Evolutionary conservation across 345 rosid genomes (phyloP).

Genomic region (Isatis tinctoria): DNA sequence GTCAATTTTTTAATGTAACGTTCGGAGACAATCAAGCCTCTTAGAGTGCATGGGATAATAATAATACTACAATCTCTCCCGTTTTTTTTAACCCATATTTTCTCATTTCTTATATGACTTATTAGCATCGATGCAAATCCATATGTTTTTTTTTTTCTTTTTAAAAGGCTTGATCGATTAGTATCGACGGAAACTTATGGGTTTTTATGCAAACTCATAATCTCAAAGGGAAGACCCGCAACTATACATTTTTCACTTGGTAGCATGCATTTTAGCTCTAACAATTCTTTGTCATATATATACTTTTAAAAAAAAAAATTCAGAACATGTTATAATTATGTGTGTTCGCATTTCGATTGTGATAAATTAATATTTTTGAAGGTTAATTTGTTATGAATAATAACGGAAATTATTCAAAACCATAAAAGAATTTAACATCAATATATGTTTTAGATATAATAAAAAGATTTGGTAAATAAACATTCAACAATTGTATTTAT

Average conservation of each 20-base stretch:
- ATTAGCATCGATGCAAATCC: not conserved
- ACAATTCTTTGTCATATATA: not conserved
- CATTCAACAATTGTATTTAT: not conserved
- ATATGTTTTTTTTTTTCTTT: not conserved
- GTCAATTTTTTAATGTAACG: constrained; percentile 8
- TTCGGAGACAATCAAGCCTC: constrained; percentile 14
- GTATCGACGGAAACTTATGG: not conserved
- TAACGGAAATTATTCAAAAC: not conserved
- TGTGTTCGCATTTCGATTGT: not conserved
- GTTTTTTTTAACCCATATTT: not conserved
- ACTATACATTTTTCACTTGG: not conserved
- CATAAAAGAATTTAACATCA: not conserved
- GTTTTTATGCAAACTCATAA: not conserved
- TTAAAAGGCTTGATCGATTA: no score
- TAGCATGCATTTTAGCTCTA: not conserved
- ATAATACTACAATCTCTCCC: not conserved
- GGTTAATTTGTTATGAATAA: not conserved
- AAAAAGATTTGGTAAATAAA: no score
- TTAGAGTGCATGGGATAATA: not conserved
- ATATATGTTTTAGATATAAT: not conserved
- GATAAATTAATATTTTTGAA: not conserved
- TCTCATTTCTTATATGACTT: not conserved
- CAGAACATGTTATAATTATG: not conserved
- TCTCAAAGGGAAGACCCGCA: not conserved
- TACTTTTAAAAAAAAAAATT: not conserved